phyloP scores from a whole-genome alignment of 192 early-diverging fungal species.

The Rhizophlyctis rosea region DNA sequence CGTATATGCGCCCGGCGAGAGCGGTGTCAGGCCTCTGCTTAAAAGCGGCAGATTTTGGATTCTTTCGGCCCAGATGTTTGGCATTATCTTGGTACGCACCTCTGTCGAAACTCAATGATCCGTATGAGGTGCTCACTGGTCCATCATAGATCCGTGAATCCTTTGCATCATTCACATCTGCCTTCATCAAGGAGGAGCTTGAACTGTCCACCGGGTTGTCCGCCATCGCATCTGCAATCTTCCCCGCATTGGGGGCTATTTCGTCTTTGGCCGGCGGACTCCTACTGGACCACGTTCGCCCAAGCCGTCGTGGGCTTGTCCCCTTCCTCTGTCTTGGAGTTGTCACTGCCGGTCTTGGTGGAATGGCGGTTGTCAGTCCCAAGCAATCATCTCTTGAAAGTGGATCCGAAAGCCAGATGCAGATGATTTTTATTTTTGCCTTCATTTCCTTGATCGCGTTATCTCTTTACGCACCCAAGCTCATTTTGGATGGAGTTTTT shows the following conservation, averaged over 20 bases:
- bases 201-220: constrained; percentile 8
- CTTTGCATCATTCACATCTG: constrained; percentile 21
- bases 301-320: constrained; percentile 19
- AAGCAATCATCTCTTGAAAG: not conserved
- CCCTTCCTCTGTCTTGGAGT: constrained; percentile 10
- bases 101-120: not conserved
- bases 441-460: constrained; percentile 20
- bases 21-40: constrained; percentile 8
- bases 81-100: constrained; percentile 20
- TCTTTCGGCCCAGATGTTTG: constrained; percentile 16
- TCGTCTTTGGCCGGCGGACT: constrained; percentile 18
- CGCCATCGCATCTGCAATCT: constrained; percentile 16
- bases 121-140: not conserved
- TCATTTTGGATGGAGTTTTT: constrained; percentile 26
- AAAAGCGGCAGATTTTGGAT: constrained; percentile 18
- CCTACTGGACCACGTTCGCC: constrained; percentile 13
- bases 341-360: constrained; percentile 7
- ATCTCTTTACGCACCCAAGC: constrained; percentile 27
- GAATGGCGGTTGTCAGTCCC: constrained; percentile 16
- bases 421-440: constrained; percentile 14
- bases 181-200: constrained; percentile 18
- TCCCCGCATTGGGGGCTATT: constrained; percentile 24
- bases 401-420: not conserved
- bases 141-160: constrained; percentile 18
- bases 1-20: constrained; percentile 3